Evolutionary conservation across 164 flowering plant species (phyloP).

Genomic region (Annona cherimola): DNA sequence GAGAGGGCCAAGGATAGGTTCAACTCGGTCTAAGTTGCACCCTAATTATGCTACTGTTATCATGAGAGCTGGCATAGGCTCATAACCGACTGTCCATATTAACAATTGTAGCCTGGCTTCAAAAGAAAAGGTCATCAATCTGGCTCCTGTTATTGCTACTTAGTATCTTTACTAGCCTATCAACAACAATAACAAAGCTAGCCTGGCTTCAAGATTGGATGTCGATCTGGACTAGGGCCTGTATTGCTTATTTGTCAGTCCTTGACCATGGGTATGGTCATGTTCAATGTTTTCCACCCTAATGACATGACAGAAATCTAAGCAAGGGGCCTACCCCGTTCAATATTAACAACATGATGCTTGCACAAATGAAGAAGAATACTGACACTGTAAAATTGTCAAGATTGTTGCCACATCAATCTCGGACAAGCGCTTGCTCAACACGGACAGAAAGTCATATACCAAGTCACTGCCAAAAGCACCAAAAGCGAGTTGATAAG

Average conservation of each 20-base stretch:
- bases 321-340: background rate
- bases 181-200: no score
- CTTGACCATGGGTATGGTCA: background rate
- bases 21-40: no score
- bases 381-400: constrained; percentile 78
- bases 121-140: background rate
- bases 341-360: background rate
- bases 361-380: background rate
- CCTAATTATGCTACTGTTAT: no score
- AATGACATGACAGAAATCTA: background rate
- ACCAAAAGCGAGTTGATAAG: constrained; percentile 7
- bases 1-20: no score
- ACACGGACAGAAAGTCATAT: constrained; percentile 64
- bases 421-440: constrained; percentile 77
- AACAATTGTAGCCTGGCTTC: background rate
- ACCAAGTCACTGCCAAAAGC: constrained; percentile 69
- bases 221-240: background rate
- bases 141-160: no score
- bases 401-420: constrained; percentile 83
- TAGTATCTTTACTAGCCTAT: no score
- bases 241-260: background rate
- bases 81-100: no score
- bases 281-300: background rate
- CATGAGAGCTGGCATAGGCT: no score
- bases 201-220: background rate